Conservation (phyloP, 768 basidiomycete genomes). For the Pleurotus salmoneostramineus region DNA sequence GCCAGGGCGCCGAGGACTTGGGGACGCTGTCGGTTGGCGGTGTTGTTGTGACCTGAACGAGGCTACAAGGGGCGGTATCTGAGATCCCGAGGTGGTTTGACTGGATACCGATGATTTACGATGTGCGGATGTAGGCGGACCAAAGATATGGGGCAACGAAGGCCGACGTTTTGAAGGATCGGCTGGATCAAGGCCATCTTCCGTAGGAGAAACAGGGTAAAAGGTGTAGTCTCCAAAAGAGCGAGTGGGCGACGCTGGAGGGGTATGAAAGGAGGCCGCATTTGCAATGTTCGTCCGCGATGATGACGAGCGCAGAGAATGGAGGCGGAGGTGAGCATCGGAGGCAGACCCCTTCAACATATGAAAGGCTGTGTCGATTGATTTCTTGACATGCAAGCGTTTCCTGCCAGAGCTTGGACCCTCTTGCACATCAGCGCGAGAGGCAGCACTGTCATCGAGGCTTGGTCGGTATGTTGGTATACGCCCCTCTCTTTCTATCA, state of each 20-base stretch:
- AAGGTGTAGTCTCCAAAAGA: slow-evolving; percentile 46
- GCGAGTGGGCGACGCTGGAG: slow-evolving; percentile 35
- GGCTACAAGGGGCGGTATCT: neutral
- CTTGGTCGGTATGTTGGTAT: slow-evolving; percentile 2
- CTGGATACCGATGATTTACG: slow-evolving; percentile 28
- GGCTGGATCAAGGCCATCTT: slow-evolving; percentile 24
- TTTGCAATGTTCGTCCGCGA: slow-evolving; percentile 11
- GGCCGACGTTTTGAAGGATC: slow-evolving; percentile 50
- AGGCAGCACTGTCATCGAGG: slow-evolving; percentile 5
- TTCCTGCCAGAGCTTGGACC: slow-evolving; percentile 31
- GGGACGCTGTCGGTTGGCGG: slow-evolving; percentile 13
- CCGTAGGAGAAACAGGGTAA: slow-evolving; percentile 26
- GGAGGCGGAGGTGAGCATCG: slow-evolving; percentile 3
- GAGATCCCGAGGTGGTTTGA: neutral
- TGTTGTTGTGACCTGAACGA: slow-evolving; percentile 3
- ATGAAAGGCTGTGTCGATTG: slow-evolving; percentile 70
- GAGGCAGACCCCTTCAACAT: slow-evolving; percentile 27
- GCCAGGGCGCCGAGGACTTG: slow-evolving; percentile 52
- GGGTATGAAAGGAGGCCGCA: slow-evolving; percentile 20
- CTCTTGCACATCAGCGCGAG: slow-evolving; percentile 12
- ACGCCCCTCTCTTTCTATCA: slow-evolving; percentile 43
- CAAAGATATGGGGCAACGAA: slow-evolving; percentile 60
- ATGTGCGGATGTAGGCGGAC: slow-evolving; percentile 25
- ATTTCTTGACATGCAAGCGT: slow-evolving; percentile 71
- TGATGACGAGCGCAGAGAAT: slow-evolving; percentile 28